phyloP scores from a whole-genome alignment of 148 eudicot genomes.

The Chenopodium berlandieri region DNA sequence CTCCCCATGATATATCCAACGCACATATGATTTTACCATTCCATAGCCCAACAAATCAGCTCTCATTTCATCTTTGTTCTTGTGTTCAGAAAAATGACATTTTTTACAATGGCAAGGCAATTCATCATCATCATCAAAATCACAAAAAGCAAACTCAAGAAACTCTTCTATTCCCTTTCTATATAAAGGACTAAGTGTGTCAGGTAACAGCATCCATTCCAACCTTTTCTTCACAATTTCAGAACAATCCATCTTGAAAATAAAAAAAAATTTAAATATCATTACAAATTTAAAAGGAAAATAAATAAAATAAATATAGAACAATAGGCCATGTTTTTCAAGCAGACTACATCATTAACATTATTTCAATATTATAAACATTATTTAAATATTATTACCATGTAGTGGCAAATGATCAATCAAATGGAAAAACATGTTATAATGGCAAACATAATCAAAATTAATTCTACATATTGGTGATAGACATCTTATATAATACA shows the following conservation, averaged over 20 bases:
- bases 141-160: conserved; percentile 1
- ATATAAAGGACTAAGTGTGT: not conserved
- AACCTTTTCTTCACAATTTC: not conserved
- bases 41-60: conserved; percentile 10
- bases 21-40: conserved; percentile 10
- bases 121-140: not conserved
- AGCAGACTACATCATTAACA: no score
- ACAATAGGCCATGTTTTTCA: no score
- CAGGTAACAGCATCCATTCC: not conserved
- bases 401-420: no score
- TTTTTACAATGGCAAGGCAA: conserved; percentile 2
- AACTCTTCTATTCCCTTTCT: not conserved
- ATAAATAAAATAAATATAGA: no score
- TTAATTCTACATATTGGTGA: no score
- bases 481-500: no score
- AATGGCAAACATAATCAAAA: no score
- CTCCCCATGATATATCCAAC: conserved; percentile 12
- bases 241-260: not conserved
- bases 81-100: not conserved
- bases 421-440: no score
- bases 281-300: no score
- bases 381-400: no score
- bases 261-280: no score
- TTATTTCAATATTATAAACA: no score
- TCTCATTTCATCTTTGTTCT: not conserved